Conservation (phyloP, 2,329 filamentous ascomycete species). For the Fusarium udum region DNA sequence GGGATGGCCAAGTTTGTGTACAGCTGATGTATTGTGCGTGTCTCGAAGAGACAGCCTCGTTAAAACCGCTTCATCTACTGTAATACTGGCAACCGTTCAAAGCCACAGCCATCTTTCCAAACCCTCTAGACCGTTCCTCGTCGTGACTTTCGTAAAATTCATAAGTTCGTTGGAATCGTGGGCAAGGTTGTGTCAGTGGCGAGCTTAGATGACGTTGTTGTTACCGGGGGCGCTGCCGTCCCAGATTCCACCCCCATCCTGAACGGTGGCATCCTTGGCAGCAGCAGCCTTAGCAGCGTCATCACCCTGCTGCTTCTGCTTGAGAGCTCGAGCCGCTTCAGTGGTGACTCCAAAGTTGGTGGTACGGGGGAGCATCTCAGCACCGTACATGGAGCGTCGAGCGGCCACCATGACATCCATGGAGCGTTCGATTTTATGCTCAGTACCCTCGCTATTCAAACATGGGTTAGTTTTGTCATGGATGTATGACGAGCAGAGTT, state of each 20-base stretch:
- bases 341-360: fast-evolving
- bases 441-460: background rate
- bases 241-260: background rate
- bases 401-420: fast-evolving
- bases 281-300: fast-evolving
- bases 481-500: background rate
- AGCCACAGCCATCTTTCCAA: background rate
- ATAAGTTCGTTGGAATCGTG: background rate
- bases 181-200: no score
- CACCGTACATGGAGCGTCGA: fast-evolving
- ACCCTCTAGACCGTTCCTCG: background rate
- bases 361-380: fast-evolving
- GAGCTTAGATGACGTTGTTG: no score
- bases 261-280: background rate
- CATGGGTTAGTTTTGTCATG: background rate
- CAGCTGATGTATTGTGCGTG: background rate
- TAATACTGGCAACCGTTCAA: background rate
- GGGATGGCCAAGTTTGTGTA: slow-evolving; percentile 1
- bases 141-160: background rate
- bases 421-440: fast-evolving
- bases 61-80: background rate
- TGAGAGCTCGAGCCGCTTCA: fast-evolving
- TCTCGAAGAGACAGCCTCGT: background rate
- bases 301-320: fast-evolving
- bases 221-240: background rate